phyloP scores from a whole-genome alignment of 169 alveolate genomes.

The Eimeria acervulina region DNA sequence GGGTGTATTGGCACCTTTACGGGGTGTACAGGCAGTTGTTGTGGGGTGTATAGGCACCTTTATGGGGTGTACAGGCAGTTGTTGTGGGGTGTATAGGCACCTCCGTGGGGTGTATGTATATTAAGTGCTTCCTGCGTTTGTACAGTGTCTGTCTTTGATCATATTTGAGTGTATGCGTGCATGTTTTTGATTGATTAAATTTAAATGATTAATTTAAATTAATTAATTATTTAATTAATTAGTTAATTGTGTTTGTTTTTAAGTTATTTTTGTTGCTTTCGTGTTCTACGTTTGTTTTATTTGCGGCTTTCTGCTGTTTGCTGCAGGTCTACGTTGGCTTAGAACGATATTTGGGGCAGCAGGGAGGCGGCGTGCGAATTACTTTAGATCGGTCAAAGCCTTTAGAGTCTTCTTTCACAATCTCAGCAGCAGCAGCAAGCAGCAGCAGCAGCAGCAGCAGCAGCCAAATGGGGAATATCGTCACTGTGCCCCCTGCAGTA shows the following conservation, averaged over 20 bases:
- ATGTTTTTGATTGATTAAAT: neutral
- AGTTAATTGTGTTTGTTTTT: neutral
- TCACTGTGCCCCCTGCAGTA: slow-evolving; percentile 95
- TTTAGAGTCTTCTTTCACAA: neutral
- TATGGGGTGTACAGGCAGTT: neutral
- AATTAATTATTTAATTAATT: too few species aligned
- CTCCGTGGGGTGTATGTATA: neutral
- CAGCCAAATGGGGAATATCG: neutral
- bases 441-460: neutral
- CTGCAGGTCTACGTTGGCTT: slow-evolving; percentile 56
- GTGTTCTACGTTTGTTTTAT: neutral
- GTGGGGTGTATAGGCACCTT: neutral
- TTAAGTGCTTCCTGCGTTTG: neutral
- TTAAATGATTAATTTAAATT: too few species aligned
- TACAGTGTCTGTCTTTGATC: neutral
- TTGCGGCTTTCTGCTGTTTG: neutral
- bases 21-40: neutral
- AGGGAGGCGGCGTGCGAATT: slow-evolving; percentile 15
- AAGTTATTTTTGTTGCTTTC: neutral
- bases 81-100: neutral
- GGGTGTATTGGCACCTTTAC: neutral
- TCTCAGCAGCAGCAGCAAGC: neutral
- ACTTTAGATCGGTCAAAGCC: slow-evolving; percentile 46
- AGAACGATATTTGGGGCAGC: slow-evolving; percentile 19
- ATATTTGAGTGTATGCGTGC: neutral